These are phyloP conservation scores for Aspergillus bridgeri DNA, from an alignment of 495 filamentous ascomycete species.

Conservation along the genomic window DNA sequence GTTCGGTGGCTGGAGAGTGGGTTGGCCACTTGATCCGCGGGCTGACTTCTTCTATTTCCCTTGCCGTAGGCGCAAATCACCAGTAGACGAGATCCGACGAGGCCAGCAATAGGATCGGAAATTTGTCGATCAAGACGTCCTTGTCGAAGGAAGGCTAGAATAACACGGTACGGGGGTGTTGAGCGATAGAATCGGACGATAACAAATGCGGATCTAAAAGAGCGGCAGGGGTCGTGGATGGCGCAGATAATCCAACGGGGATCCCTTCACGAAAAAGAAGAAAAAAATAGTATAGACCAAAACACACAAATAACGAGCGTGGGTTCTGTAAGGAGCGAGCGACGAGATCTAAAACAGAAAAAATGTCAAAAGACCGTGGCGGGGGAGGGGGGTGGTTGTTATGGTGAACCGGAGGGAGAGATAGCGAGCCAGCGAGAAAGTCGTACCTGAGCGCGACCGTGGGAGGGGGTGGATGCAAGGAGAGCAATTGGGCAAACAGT, in stretches of 20 bases:
- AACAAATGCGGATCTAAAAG: constrained; percentile 22
- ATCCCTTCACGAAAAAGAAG: constrained; percentile 7
- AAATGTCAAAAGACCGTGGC: constrained; percentile 12
- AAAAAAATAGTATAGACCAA: constrained; percentile 13
- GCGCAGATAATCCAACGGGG: constrained; percentile 8
- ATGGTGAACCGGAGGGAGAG: constrained; percentile 4
- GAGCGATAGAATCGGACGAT: not conserved
- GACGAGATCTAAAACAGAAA: constrained; percentile 27
- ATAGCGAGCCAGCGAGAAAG: constrained; percentile 1
- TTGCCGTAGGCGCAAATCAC: not conserved
- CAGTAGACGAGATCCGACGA: not conserved
- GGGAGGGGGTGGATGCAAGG: constrained; percentile 34
- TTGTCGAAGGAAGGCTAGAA: not conserved
- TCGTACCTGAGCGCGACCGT: constrained; percentile 36
- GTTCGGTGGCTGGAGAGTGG: not conserved
- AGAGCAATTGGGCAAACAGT: constrained; percentile 18
- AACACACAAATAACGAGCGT: constrained; percentile 29
- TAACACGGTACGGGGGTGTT: not conserved
- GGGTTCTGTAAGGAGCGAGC: constrained; percentile 42
- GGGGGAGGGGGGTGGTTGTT: constrained; percentile 7
- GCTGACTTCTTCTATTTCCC: not conserved
- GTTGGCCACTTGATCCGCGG: not conserved
- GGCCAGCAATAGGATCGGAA: not conserved
- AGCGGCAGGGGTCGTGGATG: constrained; percentile 32
- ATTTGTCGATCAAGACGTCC: not conserved